Evolutionary conservation across 1,284 basidiomycete genomes (phyloP), one percentile per base, ranked within the genome.

Genomic region (Apiotrichum gracile): DNA sequence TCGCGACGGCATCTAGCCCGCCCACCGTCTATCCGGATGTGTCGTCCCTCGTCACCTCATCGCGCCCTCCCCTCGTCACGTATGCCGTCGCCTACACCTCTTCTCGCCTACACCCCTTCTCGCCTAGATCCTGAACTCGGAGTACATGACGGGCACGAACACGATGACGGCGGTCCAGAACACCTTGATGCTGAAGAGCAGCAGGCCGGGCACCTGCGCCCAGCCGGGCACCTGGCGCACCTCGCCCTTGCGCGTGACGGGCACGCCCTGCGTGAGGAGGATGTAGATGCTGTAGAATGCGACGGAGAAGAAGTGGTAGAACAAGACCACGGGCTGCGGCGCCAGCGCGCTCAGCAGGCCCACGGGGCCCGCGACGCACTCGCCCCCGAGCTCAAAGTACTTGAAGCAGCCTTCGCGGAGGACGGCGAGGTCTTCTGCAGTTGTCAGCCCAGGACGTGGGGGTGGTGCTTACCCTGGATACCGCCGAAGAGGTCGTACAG

Each of bases 391-490:
- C 71, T 97, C 90, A 68, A 99, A 97, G 77, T 98, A 99, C 69
- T 90, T 90, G 82, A 98, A 97, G 76, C 96, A 98, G 0, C 94
- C 94, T 34, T 84, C 85, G 57, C 90, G 82, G 14, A 99, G 83
- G 0, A 94, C 85, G n/a, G 80, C 83, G 9, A 98, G 82, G 47
- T 66, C 55, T 31, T 22, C 40, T 40, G 39, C n/a, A n/a, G 27
- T 13, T 5, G 39, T 40, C 22, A 40, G 39, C 22, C 12, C 12
- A 21, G 14, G 14, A 21, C 6, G 14, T 10, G 10, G 21, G 19
- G 10, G 27, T 21, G 38, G 21, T 21, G 7, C 39, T 24, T 13
- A 40, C 25, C 35, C 65, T 94, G 87, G 1, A 90, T 91, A 6
- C 87, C 83, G 17, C 76, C 77, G 66, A 97, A 97, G 24, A 97